Percentiles rank a stretch among this genome's conserved stretches.
These are phyloP conservation scores for Leccinum truebloodii DNA, from an alignment of 768 basidiomycete genomes.

Conservation along the genomic window DNA sequence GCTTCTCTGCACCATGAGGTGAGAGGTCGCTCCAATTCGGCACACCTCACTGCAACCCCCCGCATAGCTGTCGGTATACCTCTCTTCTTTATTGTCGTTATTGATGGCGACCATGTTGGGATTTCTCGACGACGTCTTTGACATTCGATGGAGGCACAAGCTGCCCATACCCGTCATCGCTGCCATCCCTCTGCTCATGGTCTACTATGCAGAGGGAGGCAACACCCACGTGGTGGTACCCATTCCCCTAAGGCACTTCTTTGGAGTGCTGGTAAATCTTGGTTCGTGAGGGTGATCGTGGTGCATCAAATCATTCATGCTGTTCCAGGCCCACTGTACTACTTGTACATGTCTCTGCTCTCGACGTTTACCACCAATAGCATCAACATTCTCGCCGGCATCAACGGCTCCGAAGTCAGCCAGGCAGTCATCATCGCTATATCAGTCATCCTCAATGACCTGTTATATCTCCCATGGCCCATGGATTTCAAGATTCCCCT, in stretches of 20 bases:
- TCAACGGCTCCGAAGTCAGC: conserved; percentile 94
- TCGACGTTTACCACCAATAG: conserved; percentile 97
- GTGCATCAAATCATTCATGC: conserved; percentile 8
- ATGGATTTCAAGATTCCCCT: conserved; percentile 70
- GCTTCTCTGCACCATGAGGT: conserved; percentile 77
- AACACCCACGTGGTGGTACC: conserved; percentile 95
- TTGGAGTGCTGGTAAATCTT: conserved; percentile 82
- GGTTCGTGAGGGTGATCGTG: conserved; percentile 54
- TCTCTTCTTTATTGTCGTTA: conserved; percentile 90
- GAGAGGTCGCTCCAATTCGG: conserved; percentile 20
- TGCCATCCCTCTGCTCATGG: conserved; percentile 91
- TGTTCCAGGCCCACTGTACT: conserved; percentile 83
- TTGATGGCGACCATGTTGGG: conserved; percentile 92
- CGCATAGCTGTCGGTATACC: conserved; percentile 80
- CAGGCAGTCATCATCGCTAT: conserved; percentile 92
- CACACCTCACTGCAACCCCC: background rate
- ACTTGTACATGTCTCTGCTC: conserved; percentile 92
- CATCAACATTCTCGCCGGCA: conserved; percentile 98
- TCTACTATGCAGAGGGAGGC: conserved; percentile 94
- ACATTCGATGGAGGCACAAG: conserved; percentile 98
- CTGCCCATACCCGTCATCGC: conserved; percentile 96
- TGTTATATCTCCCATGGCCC: conserved; percentile 92
- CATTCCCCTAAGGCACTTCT: conserved; percentile 67
- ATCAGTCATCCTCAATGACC: conserved; percentile 89
- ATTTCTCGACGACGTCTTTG: conserved; percentile 96